Evolutionary conservation across 192 early-diverging fungal species (phyloP).

Genomic region (Rhizophagus sp.): DNA sequence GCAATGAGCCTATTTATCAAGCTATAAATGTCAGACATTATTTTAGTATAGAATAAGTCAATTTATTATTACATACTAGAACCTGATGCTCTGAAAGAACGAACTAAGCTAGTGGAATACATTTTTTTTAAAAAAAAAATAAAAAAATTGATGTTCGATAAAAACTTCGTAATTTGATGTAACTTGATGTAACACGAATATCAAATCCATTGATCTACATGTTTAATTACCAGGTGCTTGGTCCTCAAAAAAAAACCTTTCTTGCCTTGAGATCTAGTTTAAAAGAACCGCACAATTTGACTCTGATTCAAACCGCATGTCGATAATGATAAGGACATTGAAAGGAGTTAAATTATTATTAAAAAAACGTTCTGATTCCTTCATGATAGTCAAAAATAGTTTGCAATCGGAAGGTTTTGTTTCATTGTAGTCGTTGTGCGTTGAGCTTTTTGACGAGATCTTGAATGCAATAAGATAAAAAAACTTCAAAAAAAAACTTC

Average conservation of each 20-base stretch:
- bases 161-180: too few species aligned
- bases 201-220: too few species aligned
- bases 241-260: background rate
- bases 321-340: background rate
- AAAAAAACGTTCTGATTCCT: background rate
- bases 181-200: too few species aligned
- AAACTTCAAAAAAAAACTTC: background rate
- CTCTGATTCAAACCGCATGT: background rate
- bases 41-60: background rate
- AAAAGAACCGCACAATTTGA: background rate
- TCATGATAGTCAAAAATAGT: background rate
- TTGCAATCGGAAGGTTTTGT: slow-evolving; percentile 1
- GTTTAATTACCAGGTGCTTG: too few species aligned
- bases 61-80: background rate
- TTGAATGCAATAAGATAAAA: background rate
- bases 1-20: background rate
- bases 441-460: background rate
- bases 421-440: background rate
- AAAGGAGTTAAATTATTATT: background rate
- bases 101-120: background rate
- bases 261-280: background rate
- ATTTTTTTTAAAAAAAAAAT: background rate
- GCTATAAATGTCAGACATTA: background rate
- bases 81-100: background rate
- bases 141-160: background rate